Percentiles rank a stretch among this genome's conserved stretches.
These are phyloP conservation scores for Arabis hirsuta DNA, from an alignment of 345 rosid species.

Conservation along the genomic window DNA sequence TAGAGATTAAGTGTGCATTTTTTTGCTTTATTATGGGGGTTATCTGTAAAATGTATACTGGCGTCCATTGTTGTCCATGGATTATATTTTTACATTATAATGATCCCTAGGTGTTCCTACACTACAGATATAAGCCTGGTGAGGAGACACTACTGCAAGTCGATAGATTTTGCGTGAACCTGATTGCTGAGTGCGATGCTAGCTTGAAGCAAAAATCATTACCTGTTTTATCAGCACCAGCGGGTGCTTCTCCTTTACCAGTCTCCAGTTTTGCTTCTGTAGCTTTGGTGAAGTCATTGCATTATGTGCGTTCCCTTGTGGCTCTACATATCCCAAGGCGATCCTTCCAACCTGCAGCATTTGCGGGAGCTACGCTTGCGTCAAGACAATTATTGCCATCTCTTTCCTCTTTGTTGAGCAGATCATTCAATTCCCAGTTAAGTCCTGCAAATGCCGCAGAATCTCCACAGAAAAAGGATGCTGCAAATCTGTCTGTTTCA, in stretches of 20 bases:
- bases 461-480: slow-evolving; percentile 69
- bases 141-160: slow-evolving; percentile 92
- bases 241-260: slow-evolving; percentile 68
- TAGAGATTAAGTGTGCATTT: slow-evolving; percentile 6
- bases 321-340: slow-evolving; percentile 83
- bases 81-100: slow-evolving; percentile 25
- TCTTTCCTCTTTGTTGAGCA: slow-evolving; percentile 79
- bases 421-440: slow-evolving; percentile 84
- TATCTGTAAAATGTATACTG: slow-evolving; percentile 12
- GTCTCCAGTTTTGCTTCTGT: slow-evolving; percentile 87
- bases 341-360: slow-evolving; percentile 86
- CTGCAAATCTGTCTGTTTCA: slow-evolving; percentile 57
- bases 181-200: slow-evolving; percentile 75
- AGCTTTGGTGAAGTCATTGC: slow-evolving; percentile 88
- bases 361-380: slow-evolving; percentile 77
- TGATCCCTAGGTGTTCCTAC: slow-evolving; percentile 32
- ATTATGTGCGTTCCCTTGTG: slow-evolving; percentile 93
- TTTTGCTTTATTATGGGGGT: slow-evolving; percentile 6
- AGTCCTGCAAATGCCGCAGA: slow-evolving; percentile 69
- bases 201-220: slow-evolving; percentile 59
- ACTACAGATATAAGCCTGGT: slow-evolving; percentile 87
- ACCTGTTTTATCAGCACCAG: slow-evolving; percentile 49
- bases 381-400: slow-evolving; percentile 85
- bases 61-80: slow-evolving; percentile 17
- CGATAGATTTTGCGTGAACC: slow-evolving; percentile 80